phyloP scores from a whole-genome alignment of 2,329 filamentous ascomycete species.

The Ophiostoma ips region DNA sequence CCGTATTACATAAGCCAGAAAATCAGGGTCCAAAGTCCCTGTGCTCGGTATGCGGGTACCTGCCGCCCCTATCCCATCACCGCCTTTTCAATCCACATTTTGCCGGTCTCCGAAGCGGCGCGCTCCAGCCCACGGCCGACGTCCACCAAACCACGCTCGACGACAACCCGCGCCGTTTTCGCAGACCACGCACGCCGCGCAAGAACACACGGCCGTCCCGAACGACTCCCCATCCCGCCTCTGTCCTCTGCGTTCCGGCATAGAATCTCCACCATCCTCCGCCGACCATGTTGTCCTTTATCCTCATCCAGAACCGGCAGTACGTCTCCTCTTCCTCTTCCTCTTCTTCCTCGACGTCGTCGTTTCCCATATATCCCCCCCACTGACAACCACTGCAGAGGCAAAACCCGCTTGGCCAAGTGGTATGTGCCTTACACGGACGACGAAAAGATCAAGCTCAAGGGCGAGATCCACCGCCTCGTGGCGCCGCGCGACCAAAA shows the following conservation, averaged over 20 bases:
- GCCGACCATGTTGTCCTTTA: slow-evolving; percentile 58
- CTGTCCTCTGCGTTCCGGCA: background rate
- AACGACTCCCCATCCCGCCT: background rate
- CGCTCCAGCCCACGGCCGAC: background rate
- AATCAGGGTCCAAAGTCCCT: no score
- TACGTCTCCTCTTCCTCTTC: slow-evolving; percentile 23
- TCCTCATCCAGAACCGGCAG: slow-evolving; percentile 83
- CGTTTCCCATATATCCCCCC: no score
- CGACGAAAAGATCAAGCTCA: slow-evolving; percentile 97
- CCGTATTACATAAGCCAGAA: no score
- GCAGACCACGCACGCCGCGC: no score
- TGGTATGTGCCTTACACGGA: slow-evolving; percentile 99
- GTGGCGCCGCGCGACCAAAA: slow-evolving; percentile 97
- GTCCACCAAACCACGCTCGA: background rate
- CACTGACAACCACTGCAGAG: slow-evolving; percentile 38
- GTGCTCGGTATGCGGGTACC: no score
- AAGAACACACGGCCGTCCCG: background rate
- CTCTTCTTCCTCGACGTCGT: background rate
- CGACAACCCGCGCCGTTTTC: no score
- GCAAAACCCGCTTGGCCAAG: slow-evolving; percentile 95
- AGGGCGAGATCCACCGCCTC: slow-evolving; percentile 96
- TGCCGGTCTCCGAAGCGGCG: background rate
- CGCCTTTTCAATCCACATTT: background rate
- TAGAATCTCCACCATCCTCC: no score
- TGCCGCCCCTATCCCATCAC: background rate